These are phyloP conservation scores for Mucor sp. DNA, from an alignment of 371 early-diverging fungal species.

Conservation along the genomic window DNA sequence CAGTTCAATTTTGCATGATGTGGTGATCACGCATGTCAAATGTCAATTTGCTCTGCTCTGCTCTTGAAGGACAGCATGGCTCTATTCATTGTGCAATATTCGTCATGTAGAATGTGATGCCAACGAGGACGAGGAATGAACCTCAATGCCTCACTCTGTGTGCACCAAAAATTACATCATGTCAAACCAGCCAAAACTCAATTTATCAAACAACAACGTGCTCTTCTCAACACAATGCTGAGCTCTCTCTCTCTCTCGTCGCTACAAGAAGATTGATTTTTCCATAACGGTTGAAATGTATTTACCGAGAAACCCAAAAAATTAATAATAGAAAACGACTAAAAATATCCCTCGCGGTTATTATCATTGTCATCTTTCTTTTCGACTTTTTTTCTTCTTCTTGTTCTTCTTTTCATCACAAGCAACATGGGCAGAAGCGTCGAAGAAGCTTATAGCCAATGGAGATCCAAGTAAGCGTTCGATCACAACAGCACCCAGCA, in stretches of 20 bases:
- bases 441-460: constrained; percentile 1
- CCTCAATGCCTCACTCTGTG: no score
- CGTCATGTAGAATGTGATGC: no score
- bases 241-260: not conserved
- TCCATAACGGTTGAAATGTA: not conserved
- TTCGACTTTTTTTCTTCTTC: no score
- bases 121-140: no score
- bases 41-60: no score
- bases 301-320: constrained; percentile 1
- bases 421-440: not conserved
- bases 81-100: no score
- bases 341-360: not conserved
- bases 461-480: constrained; percentile 4
- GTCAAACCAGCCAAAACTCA: not conserved
- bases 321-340: not conserved
- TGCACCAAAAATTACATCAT: not conserved
- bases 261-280: not conserved
- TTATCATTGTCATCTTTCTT: not conserved
- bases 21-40: no score
- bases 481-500: not conserved
- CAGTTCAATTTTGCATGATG: not conserved
- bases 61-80: no score
- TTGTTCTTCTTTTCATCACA: no score
- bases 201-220: not conserved
- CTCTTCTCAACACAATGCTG: no score